phyloP scores from a whole-genome alignment of 495 filamentous ascomycete species.

The Viridothelium virens region DNA sequence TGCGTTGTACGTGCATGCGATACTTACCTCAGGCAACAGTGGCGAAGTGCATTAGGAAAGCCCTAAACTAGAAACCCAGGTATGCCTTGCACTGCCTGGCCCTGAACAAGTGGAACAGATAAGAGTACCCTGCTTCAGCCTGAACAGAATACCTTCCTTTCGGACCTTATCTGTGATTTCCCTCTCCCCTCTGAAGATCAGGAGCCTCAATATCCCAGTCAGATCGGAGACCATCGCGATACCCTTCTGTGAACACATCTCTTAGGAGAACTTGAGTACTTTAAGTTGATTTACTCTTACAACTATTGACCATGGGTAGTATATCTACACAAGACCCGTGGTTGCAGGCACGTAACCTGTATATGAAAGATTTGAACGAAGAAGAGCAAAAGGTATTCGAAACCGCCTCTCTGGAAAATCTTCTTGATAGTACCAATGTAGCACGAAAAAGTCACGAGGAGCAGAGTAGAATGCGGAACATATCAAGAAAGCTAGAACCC shows the following conservation, averaged over 20 bases:
- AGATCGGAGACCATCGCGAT: neutral
- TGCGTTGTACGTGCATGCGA: too few species aligned
- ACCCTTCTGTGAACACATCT: neutral
- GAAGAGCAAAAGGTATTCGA: conserved; percentile 14
- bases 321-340: neutral
- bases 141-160: neutral
- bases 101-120: neutral
- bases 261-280: neutral
- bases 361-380: conserved; percentile 11
- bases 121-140: neutral
- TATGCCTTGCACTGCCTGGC: neutral
- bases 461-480: neutral
- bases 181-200: neutral
- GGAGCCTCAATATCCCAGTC: neutral
- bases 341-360: neutral
- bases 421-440: neutral
- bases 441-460: neutral
- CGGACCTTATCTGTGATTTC: neutral
- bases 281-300: neutral
- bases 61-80: neutral
- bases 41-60: neutral
- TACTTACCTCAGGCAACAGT: neutral
- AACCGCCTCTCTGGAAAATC: conserved; percentile 13
- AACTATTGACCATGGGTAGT: neutral
- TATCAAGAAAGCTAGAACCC: conserved; percentile 2